These are phyloP conservation scores for Epichloe festucae DNA, from an alignment of 2,329 filamentous ascomycete species.

Conservation along the genomic window DNA sequence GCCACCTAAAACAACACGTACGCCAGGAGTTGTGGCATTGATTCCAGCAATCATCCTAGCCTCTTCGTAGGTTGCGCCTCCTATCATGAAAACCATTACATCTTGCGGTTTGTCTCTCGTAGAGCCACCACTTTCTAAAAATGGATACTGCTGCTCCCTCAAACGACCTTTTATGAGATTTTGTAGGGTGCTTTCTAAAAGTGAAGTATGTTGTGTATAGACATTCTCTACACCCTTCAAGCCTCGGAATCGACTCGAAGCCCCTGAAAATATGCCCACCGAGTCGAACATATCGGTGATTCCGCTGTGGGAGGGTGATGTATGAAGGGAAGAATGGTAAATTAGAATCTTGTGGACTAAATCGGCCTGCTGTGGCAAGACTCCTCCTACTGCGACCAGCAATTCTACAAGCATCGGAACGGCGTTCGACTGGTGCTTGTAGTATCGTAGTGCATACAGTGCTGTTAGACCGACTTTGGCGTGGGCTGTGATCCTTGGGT, in stretches of 20 bases:
- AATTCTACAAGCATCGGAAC: conserved; percentile 79
- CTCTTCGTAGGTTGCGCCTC: conserved; percentile 91
- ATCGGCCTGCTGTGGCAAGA: conserved; percentile 62
- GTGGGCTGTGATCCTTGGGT: conserved; percentile 60
- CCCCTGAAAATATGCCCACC: conserved; percentile 79
- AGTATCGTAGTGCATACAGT: conserved; percentile 88
- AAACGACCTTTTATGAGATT: conserved; percentile 86
- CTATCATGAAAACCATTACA: conserved; percentile 87
- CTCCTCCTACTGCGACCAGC: conserved; percentile 68
- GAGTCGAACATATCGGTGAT: conserved; percentile 90
- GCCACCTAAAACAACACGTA: conserved; percentile 79
- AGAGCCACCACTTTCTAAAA: conserved; percentile 74
- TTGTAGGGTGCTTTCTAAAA: conserved; percentile 76
- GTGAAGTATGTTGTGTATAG: conserved; percentile 91
- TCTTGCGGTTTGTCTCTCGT: conserved; percentile 95
- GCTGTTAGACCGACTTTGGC: conserved; percentile 85
- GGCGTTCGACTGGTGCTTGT: conserved; percentile 72
- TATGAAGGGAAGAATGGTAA: conserved; percentile 79
- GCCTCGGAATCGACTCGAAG: conserved; percentile 79
- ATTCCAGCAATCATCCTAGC: conserved; percentile 92
- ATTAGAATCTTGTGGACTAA: conserved; percentile 69
- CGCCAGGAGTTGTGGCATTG: conserved; percentile 78
- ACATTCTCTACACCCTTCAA: conserved; percentile 97
- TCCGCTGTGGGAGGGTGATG: conserved; percentile 59
- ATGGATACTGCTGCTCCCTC: conserved; percentile 80